Evolutionary conservation across 768 basidiomycete genomes (phyloP), one percentile per base, ranked within the genome.

Genomic region (Pluteus cervinus): DNA sequence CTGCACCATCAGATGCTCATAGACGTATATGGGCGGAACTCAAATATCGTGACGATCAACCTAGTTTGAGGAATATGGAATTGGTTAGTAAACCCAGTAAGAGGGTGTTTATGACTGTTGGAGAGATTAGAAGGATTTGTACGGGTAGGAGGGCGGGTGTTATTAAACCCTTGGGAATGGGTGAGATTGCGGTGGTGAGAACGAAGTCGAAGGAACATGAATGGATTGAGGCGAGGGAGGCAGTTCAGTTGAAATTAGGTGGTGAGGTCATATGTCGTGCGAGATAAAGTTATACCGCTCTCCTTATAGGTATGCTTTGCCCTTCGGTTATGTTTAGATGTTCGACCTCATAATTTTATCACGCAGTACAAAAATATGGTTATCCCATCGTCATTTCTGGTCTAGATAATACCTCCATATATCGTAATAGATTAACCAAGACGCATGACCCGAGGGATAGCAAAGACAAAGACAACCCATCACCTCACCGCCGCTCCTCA

Each of bases 201-300:
- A 90, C 85, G 34, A 69, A 69, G 47, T 71, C 69, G 50, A 76
- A 64, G 62, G 79, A 85, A 54, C 65, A 85, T 43, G 81, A 84
- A 53, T 97, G 87, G 81, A 47, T 96, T 50, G 94, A 99, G 57
- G 93, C 91, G 5, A 70, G 93, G 57, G 93, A 99, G 59, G 94
- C 94, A 4, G 58, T 94, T 52, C 68, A 78, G 57, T 55, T 89
- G 53, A 79, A 76, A 35, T 45, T 92, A 6, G 67, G 76, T 2
- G 94, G 94, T 4, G 94, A 98, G 62, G 78, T 96, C 5, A 66
- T 96, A 14, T 91, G 91, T 58, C 69, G 91, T 45, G 90, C 86
- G 23, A 61, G 66, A 43, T 75, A 55, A 51, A 16, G n/a, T 8
- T 28, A 9, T 28, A 9, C n/a, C 9, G 25, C 25, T 9, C 25